Conservation (phyloP, 495 filamentous ascomycete species). For the Sordaria brevicollis region DNA sequence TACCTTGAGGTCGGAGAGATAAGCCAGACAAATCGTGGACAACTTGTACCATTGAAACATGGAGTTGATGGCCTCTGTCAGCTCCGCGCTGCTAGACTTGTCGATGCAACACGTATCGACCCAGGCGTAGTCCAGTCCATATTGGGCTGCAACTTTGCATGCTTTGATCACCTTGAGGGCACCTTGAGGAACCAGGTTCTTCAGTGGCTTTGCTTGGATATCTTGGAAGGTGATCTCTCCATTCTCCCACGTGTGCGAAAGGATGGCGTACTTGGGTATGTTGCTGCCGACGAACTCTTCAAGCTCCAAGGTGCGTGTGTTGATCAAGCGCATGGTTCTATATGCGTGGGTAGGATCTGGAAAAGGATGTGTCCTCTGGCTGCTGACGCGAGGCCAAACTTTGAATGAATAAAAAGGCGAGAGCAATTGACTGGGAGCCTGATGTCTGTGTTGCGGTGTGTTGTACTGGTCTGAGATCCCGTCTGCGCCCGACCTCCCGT, state of each 20-base stretch:
- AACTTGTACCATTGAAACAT: constrained; percentile 28
- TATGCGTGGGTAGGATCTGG: background rate
- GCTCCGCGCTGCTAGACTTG: constrained; percentile 23
- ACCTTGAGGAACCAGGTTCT: background rate
- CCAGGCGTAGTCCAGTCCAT: constrained; percentile 13
- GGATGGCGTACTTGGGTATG: constrained; percentile 30
- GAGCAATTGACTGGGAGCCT: no score
- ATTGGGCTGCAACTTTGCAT: background rate
- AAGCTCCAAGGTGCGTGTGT: constrained; percentile 23
- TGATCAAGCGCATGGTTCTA: constrained; percentile 31
- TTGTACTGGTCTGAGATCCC: no score
- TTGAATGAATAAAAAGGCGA: no score
- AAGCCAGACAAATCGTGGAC: constrained; percentile 24
- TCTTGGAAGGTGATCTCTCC: constrained; percentile 24
- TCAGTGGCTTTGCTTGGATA: background rate
- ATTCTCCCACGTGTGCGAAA: constrained; percentile 34
- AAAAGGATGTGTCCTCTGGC: no score
- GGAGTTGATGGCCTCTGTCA: constrained; percentile 26
- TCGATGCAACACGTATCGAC: constrained; percentile 24
- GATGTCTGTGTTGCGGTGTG: no score
- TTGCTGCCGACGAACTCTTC: constrained; percentile 18
- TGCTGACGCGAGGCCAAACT: no score
- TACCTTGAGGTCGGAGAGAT: constrained; percentile 2
- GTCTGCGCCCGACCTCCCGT: no score
- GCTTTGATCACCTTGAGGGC: background rate